Conservation (phyloP, 2,329 filamentous ascomycete species). For the Xylariaceae sp. region DNA sequence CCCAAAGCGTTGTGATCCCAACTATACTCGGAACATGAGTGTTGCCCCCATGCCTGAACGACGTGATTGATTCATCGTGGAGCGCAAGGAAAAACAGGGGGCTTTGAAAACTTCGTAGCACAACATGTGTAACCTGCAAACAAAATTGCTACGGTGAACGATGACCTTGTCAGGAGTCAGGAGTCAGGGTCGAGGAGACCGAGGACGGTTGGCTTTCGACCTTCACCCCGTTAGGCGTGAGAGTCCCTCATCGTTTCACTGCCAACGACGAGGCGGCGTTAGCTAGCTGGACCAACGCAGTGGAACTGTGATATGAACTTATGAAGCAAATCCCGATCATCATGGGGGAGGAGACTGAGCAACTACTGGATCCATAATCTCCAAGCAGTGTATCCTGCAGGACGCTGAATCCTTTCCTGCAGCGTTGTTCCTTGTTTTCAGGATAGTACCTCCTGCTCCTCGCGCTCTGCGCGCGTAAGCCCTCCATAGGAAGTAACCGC, state of each 20-base stretch:
- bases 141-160: conserved; percentile 1
- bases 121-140: conserved; percentile 1
- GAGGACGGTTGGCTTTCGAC: not conserved
- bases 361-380: not conserved
- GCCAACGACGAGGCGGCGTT: not conserved
- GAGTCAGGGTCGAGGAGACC: no score
- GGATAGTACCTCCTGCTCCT: no score
- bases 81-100: not conserved
- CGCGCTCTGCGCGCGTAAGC: no score
- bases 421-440: conserved; percentile 3
- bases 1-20: no score
- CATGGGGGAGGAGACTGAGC: not conserved
- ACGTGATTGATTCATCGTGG: not conserved
- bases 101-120: not conserved
- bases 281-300: not conserved
- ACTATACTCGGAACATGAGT: no score
- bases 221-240: not conserved
- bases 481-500: no score
- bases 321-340: not conserved
- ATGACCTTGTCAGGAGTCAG: not conserved
- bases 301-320: conserved; percentile 5
- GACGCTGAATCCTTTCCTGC: not conserved
- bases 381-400: not conserved
- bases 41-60: not conserved
- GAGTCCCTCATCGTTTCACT: not conserved